Percentiles rank a stretch among this genome's conserved stretches.
These are phyloP conservation scores for Colletotrichum aenigma DNA, from an alignment of 2,329 filamentous ascomycete genomes.

Conservation along the genomic window DNA sequence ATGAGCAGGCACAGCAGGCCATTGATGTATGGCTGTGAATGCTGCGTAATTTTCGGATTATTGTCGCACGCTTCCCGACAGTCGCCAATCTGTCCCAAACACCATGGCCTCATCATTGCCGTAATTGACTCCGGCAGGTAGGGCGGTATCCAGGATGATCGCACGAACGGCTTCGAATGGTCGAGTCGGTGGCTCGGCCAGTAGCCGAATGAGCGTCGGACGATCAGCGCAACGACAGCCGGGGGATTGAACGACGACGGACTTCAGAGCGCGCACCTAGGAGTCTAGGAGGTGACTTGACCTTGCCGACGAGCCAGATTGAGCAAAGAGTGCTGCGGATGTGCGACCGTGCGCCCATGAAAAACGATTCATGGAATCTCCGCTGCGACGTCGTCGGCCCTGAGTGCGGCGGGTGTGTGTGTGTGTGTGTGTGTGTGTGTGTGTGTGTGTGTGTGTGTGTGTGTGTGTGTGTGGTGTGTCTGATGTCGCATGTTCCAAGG, in stretches of 20 bases:
- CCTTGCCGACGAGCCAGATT: neutral
- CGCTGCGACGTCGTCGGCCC: neutral
- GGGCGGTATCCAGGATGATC: neutral
- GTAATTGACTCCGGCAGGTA: neutral
- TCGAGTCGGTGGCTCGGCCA: neutral
- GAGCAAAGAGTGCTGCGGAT: neutral
- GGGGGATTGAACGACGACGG: neutral
- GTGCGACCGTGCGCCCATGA: neutral
- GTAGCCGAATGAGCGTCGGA: neutral
- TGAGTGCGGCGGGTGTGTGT: neutral
- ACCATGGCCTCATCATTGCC: neutral
- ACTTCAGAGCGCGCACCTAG: neutral
- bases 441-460: too few relatives aligned
- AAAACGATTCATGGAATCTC: constrained; percentile 12
- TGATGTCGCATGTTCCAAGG: constrained; percentile 18
- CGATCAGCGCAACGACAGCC: neutral
- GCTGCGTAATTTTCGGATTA: neutral
- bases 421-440: neutral
- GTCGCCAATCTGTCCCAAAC: neutral
- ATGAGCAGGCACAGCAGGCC: neutral
- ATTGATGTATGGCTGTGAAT: neutral
- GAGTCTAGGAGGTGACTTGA: neutral
- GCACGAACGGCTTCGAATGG: neutral
- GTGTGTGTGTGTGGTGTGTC: constrained; percentile 9
- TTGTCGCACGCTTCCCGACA: neutral